phyloP scores from a whole-genome alignment of 2,329 filamentous ascomycete species.

The Pestalotiopsis sp. region DNA sequence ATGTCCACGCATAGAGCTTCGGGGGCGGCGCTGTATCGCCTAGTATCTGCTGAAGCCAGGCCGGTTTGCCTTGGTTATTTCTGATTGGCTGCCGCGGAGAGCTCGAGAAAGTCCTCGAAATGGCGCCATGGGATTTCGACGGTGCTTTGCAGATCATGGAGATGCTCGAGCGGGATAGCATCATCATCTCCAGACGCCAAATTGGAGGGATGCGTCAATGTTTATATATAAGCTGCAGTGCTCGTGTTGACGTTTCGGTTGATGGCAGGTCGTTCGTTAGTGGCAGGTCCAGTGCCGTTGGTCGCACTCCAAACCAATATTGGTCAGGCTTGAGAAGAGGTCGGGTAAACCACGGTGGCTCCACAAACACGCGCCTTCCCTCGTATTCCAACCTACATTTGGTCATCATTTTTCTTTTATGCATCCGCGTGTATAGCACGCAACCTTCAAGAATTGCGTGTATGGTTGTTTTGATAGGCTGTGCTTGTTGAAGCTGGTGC shows the following conservation, averaged over 20 bases:
- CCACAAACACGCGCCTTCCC: neutral
- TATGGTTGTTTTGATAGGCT: neutral
- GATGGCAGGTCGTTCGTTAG: neutral
- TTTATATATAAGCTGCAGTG: neutral
- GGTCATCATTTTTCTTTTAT: neutral
- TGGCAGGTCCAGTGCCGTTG: neutral
- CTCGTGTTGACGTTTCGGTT: neutral
- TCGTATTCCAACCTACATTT: neutral
- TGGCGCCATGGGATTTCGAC: neutral
- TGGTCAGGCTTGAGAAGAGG: neutral
- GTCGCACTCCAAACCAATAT: neutral
- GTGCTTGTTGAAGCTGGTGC: neutral
- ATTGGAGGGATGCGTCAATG: neutral
- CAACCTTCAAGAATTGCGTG: neutral
- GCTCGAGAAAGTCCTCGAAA: neutral
- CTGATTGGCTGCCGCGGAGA: neutral
- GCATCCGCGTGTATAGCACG: neutral
- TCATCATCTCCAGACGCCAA: neutral
- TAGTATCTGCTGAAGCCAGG: slow-evolving; percentile 17
- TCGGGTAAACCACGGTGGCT: slow-evolving; percentile 4
- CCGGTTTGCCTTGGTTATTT: neutral
- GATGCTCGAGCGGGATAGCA: neutral
- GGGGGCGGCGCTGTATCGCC: slow-evolving; percentile 22
- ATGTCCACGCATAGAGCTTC: slow-evolving; percentile 32
- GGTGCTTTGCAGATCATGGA: neutral